Evolutionary conservation across 2,329 filamentous ascomycete species (phyloP).

Genomic region (Aspergillus melleus): DNA sequence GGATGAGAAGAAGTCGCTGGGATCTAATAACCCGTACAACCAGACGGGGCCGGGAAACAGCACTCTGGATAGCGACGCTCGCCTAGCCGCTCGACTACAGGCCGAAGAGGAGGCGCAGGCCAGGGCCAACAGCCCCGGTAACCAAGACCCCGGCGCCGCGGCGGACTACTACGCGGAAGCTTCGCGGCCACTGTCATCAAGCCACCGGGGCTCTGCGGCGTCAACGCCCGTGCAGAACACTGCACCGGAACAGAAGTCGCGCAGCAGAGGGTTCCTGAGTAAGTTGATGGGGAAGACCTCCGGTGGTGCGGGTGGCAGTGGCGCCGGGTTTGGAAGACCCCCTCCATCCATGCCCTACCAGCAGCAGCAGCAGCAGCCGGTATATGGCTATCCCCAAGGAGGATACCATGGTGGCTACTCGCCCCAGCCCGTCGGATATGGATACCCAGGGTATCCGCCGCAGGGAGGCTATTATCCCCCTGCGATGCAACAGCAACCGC

Average conservation of each 20-base stretch:
- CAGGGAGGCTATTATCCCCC: constrained; percentile 39
- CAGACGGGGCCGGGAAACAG: constrained; percentile 19
- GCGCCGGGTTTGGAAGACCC: constrained; percentile 17
- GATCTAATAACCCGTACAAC: constrained; percentile 73
- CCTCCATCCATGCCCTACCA: constrained; percentile 17
- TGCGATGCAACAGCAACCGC: constrained; percentile 47
- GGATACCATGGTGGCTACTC: constrained; percentile 34
- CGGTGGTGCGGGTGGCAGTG: constrained; percentile 22
- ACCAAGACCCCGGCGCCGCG: constrained; percentile 38
- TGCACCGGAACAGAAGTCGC: constrained; percentile 37
- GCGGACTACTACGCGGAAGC: constrained; percentile 49
- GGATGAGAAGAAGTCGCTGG: constrained; percentile 48
- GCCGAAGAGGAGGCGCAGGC: constrained; percentile 75
- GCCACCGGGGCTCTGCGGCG: not conserved
- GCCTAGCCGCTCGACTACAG: constrained; percentile 73
- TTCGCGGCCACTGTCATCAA: constrained; percentile 15
- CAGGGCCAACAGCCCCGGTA: constrained; percentile 17
- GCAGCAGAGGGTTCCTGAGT: constrained; percentile 50
- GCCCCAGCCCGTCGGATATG: constrained; percentile 35
- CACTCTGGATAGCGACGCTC: constrained; percentile 65
- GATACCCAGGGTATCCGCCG: constrained; percentile 35
- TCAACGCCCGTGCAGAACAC: constrained; percentile 22
- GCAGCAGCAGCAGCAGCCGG: constrained; percentile 29
- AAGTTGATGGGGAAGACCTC: constrained; percentile 53
- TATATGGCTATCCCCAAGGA: constrained; percentile 24